A percentile compares a stretch with the other conserved stretches of the same genome.
phyloP scores from a whole-genome alignment of 2,329 filamentous ascomycete species.

The Fusarium humuli region DNA sequence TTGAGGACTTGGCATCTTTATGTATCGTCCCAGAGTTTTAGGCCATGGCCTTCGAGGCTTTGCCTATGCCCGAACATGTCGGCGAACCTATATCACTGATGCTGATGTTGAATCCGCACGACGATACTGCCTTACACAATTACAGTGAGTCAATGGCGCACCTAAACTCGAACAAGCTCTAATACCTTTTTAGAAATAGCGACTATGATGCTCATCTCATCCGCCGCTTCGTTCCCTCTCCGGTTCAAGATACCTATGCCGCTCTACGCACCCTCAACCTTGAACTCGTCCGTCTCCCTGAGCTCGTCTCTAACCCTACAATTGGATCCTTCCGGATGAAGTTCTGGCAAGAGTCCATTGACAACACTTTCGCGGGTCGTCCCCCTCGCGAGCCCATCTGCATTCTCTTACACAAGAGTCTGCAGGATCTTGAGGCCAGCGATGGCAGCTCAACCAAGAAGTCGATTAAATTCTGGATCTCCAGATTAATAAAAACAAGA shows the following conservation, averaged over 20 bases:
- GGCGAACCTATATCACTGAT: slow-evolving; percentile 61
- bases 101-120: slow-evolving; percentile 65
- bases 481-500: slow-evolving; percentile 81
- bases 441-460: slow-evolving; percentile 56
- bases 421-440: slow-evolving; percentile 68
- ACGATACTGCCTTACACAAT: slow-evolving; percentile 65
- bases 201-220: slow-evolving; percentile 91
- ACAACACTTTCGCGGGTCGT: slow-evolving; percentile 78
- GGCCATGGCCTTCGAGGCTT: slow-evolving; percentile 56
- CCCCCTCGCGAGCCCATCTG: slow-evolving; percentile 94
- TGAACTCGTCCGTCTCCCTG: slow-evolving; percentile 89
- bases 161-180: slow-evolving; percentile 1
- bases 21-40: slow-evolving; percentile 55
- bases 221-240: slow-evolving; percentile 82
- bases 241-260: slow-evolving; percentile 84
- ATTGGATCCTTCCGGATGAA: slow-evolving; percentile 91
- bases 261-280: slow-evolving; percentile 93
- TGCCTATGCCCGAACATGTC: slow-evolving; percentile 39
- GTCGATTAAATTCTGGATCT: slow-evolving; percentile 77
- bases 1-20: slow-evolving; percentile 40
- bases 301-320: slow-evolving; percentile 87
- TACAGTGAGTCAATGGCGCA: slow-evolving; percentile 55
- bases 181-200: slow-evolving; percentile 70
- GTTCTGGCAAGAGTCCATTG: slow-evolving; percentile 91
- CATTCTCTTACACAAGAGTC: slow-evolving; percentile 79